phyloP scores from a whole-genome alignment of 2,329 filamentous ascomycete species.

The Colletotrichum sansevieriae region DNA sequence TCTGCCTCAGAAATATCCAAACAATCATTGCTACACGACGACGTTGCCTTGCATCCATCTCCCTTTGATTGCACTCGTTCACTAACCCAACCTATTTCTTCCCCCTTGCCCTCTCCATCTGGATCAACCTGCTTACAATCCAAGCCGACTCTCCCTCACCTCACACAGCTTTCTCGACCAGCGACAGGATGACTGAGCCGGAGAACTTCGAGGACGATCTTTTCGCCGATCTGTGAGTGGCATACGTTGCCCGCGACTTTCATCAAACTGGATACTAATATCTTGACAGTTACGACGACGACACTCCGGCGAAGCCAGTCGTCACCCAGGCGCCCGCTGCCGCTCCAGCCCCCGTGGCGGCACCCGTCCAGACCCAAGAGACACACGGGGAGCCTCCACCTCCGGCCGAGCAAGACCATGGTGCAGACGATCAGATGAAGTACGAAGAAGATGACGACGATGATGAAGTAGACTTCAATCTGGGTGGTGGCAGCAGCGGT shows the following conservation, averaged over 20 bases:
- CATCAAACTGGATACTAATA: constrained; percentile 12
- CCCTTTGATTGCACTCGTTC: constrained; percentile 22
- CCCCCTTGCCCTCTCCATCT: constrained; percentile 14
- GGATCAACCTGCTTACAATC: background rate
- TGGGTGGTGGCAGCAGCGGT: constrained; percentile 50
- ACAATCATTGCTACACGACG: constrained; percentile 21
- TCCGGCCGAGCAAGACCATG: constrained; percentile 53
- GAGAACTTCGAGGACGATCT: constrained; percentile 93
- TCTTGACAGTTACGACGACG: constrained; percentile 72
- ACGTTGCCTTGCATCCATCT: constrained; percentile 5
- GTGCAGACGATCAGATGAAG: constrained; percentile 56
- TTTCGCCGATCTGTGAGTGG: constrained; percentile 89
- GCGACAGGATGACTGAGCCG: constrained; percentile 76
- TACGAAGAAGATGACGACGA: constrained; percentile 65
- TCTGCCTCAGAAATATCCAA: constrained; percentile 39
- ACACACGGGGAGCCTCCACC: constrained; percentile 46
- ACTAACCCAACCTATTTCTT: constrained; percentile 12
- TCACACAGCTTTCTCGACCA: background rate
- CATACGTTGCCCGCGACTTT: constrained; percentile 43
- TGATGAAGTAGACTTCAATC: constrained; percentile 71
- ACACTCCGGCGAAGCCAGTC: constrained; percentile 61
- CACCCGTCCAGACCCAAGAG: constrained; percentile 47
- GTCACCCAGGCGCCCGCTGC: constrained; percentile 53
- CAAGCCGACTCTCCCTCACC: background rate
- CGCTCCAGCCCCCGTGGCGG: constrained; percentile 45